Percentiles rank a stretch among this genome's conserved stretches.
Conservation (phyloP, 1,284 basidiomycete genomes). For the Apiotrichum siamense region DNA sequence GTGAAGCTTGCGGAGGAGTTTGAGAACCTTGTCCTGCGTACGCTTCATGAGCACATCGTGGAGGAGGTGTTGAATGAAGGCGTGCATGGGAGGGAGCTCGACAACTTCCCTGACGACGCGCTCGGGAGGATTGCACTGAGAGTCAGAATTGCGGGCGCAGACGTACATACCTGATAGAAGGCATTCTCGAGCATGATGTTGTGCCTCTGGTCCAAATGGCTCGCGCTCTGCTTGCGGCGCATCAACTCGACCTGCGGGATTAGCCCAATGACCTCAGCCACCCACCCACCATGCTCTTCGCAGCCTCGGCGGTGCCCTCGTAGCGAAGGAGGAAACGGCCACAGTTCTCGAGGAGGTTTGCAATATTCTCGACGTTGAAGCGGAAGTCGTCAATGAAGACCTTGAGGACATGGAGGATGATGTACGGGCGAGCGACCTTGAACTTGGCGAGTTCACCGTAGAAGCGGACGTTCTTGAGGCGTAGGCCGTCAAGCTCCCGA, state of each 20-base stretch:
- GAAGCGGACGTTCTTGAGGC: constrained; percentile 87
- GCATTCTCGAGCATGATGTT: constrained; percentile 90
- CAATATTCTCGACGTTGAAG: constrained; percentile 88
- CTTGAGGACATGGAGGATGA: constrained; percentile 93
- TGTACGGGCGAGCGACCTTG: constrained; percentile 80
- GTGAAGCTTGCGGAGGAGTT: constrained; percentile 84
- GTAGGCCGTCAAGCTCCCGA: constrained; percentile 75
- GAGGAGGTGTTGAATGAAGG: constrained; percentile 88
- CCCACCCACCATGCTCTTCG: constrained; percentile 47
- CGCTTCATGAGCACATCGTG: constrained; percentile 85
- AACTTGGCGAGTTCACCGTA: constrained; percentile 93
- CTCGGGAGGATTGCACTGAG: constrained; percentile 92
- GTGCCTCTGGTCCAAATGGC: constrained; percentile 87
- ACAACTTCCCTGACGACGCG: constrained; percentile 75
- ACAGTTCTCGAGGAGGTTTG: constrained; percentile 86
- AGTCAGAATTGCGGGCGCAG: neutral
- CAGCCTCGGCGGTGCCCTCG: constrained; percentile 79
- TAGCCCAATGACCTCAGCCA: neutral
- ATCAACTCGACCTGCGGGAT: constrained; percentile 75
- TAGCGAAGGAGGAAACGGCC: constrained; percentile 84
- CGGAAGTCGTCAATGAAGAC: constrained; percentile 94
- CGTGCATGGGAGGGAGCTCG: constrained; percentile 77
- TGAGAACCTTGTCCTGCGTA: constrained; percentile 87
- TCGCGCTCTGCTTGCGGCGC: constrained; percentile 85
- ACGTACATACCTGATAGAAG: constrained; percentile 74